Conservation (phyloP, 139 green algal genomes). For the Chlamydomonas schloesseri region DNA sequence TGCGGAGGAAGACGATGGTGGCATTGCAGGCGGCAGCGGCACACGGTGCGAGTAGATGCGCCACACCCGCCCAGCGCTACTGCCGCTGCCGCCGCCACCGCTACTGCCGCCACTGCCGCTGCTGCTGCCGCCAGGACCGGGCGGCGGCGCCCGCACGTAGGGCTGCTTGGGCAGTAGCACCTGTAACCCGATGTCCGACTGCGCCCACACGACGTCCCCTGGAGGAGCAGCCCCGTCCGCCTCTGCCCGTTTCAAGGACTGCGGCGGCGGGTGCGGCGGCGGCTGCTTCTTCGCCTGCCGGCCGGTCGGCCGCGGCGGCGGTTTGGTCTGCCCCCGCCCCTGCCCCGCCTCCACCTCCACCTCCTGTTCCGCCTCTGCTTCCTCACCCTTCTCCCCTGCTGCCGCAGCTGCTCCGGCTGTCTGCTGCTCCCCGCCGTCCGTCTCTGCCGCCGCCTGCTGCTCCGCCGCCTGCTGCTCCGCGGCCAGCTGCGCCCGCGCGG, state of each 20-base stretch:
- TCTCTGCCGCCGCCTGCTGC: not conserved
- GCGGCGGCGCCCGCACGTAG: not conserved
- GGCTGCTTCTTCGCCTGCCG: not conserved
- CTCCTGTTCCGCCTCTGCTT: not conserved
- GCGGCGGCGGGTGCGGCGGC: not conserved
- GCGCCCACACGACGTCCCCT: no score
- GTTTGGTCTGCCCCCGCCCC: no score
- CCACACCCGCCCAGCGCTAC: not conserved
- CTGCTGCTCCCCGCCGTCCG: not conserved
- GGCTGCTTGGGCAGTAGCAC: slow-evolving; percentile 21
- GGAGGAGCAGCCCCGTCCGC: no score
- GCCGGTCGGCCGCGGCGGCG: not conserved
- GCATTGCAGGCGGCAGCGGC: not conserved
- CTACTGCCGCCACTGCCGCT: not conserved
- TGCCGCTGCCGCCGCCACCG: not conserved
- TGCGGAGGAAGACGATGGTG: not conserved
- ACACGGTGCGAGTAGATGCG: slow-evolving; percentile 17
- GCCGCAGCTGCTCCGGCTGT: no score
- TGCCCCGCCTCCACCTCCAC: no score
- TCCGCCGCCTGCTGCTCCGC: not conserved
- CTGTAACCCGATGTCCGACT: not conserved
- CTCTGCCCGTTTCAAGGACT: no score
- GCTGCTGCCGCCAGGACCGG: no score
- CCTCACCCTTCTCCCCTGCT: not conserved
- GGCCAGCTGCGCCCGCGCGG: not conserved